Evolutionary conservation across 2,329 filamentous ascomycete genomes (phyloP), one percentile per base, ranked within the genome.

Genomic region (Botrytis elliptica): DNA sequence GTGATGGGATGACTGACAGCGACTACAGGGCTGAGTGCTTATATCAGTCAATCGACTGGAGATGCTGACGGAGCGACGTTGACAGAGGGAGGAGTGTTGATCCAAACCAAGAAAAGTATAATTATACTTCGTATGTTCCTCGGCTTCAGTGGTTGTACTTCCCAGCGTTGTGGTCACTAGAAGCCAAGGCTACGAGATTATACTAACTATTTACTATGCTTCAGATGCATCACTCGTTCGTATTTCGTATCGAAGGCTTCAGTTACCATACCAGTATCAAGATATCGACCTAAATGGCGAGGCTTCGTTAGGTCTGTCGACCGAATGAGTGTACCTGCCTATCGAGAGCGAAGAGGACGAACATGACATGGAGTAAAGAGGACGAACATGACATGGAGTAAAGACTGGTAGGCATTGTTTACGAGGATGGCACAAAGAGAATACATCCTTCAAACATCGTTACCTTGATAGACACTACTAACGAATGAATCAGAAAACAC

Each of bases 11-110:
- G 79, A 75, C 76, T 85, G 60, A 5, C 22, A 78, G 82, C 83
- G 77, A 77, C 82, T 10, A 85, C 88, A 62, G 86, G 86, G 7
- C 83, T 87, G 75, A 91, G 90, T 81, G 1, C 82, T 42, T 88
- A 82, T 76, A 79, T 86, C 25, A 81, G 84, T 68, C 85, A 83
- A 4, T 83, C 83, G 65, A 80, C 90, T 33, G 84, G 85, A 77
- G 84, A 87, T 73, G 84, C 83, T 3, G 75, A 83, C 3, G 85
- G 85, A 3, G 80, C 78, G 10, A 81, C 87, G 59, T 83, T 87
- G 78, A 86, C 88, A 7, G 83, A 78, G 33, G 86, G 82, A 29
- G 29, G 90, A 52, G 84, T 14, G 3, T 42, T 82, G 29, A 77
- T 90, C 76, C 90, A 87, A 52, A 25, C 82, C 6, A 80, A 75